Conservation (phyloP, 2,329 filamentous ascomycete species). For the Macrophomina pseudophaseolina region DNA sequence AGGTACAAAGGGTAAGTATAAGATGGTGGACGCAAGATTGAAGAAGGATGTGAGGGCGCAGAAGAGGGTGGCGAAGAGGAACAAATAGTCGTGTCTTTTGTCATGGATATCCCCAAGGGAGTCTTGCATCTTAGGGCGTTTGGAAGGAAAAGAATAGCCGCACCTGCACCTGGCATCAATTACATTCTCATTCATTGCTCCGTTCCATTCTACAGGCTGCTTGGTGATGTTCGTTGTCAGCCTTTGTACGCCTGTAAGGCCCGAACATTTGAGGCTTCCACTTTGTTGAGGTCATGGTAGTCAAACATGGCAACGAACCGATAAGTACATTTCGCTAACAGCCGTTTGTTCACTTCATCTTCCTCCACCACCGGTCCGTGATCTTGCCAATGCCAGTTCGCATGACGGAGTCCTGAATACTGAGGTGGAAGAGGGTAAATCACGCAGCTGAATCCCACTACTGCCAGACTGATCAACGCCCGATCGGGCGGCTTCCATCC, state of each 20-base stretch:
- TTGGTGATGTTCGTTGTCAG: too few relatives aligned
- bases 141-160: slow-evolving; percentile 8
- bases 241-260: too few relatives aligned
- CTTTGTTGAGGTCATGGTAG: too few relatives aligned
- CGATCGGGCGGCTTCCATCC: neutral
- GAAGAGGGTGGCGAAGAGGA: slow-evolving; percentile 80
- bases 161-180: neutral
- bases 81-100: slow-evolving; percentile 37
- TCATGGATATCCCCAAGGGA: neutral
- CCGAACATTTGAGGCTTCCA: too few relatives aligned
- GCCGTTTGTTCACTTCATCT: neutral
- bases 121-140: slow-evolving; percentile 1
- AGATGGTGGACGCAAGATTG: slow-evolving; percentile 93
- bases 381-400: slow-evolving; percentile 36
- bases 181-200: neutral
- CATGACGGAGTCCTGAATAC: slow-evolving; percentile 65
- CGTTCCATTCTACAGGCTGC: neutral
- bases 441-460: slow-evolving; percentile 43
- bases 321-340: neutral
- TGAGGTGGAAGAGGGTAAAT: slow-evolving; percentile 64
- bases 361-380: neutral
- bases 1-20: slow-evolving; percentile 94
- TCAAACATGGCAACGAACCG: too few relatives aligned
- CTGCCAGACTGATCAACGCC: neutral
- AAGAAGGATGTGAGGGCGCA: slow-evolving; percentile 94